Conservation (phyloP, 495 filamentous ascomycete genomes). For the Hyaloscypha variabilis region DNA sequence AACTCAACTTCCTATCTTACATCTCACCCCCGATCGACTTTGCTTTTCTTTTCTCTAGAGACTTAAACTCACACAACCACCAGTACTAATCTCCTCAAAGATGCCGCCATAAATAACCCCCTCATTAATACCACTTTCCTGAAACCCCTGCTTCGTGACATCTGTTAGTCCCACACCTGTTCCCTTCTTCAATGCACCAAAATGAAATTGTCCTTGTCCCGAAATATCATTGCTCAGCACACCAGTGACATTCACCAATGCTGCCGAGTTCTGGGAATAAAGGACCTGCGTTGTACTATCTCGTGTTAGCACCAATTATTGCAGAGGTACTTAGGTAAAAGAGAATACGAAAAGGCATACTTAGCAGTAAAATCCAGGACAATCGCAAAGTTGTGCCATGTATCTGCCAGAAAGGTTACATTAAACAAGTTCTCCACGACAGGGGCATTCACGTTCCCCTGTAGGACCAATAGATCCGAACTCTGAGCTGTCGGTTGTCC, state of each 20-base stretch:
- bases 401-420: slow-evolving; percentile 36
- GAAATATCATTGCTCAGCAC: slow-evolving; percentile 42
- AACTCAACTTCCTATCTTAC: too few species aligned
- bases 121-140: slow-evolving; percentile 44
- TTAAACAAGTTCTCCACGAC: slow-evolving; percentile 42
- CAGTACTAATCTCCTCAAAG: slow-evolving; percentile 45
- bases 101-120: slow-evolving; percentile 50
- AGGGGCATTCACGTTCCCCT: slow-evolving; percentile 40
- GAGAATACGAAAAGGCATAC: slow-evolving; percentile 30
- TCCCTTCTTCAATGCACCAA: slow-evolving; percentile 49
- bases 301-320: neutral
- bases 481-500: slow-evolving; percentile 35
- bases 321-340: too few species aligned
- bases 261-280: slow-evolving; percentile 38
- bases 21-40: neutral
- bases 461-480: slow-evolving; percentile 41
- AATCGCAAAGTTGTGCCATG: slow-evolving; percentile 52
- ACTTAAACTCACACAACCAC: slow-evolving; percentile 33
- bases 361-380: slow-evolving; percentile 44
- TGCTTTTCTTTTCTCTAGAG: neutral
- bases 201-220: slow-evolving; percentile 50
- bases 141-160: slow-evolving; percentile 43
- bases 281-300: slow-evolving; percentile 42
- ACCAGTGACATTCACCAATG: slow-evolving; percentile 38
- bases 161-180: slow-evolving; percentile 37